Base-by-base conservation (phyloP, 768 basidiomycete species). In the Pleurotus ostreatus region DNA sequence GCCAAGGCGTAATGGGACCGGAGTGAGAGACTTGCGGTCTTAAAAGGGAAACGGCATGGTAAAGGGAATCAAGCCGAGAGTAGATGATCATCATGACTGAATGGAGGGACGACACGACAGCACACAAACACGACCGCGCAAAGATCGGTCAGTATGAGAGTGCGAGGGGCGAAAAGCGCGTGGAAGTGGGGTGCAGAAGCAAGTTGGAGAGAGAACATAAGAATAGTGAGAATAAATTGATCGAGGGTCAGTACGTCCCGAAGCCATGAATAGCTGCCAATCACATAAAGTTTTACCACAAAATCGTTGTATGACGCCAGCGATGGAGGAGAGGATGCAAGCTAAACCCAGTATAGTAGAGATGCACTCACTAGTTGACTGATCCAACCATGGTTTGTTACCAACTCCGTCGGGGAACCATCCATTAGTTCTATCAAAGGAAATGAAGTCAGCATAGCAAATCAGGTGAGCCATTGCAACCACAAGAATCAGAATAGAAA, bases 391-490 rank as follows among this genome's bases (percentile, higher is more conserved):
- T 3, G 90, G 90, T 69, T 92, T 92, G 64, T 78, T 74, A 15
- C 91, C 92, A 44, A 88, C 82, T 8, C 74, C 81, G 57, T 96
- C 93, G 0, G 89, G 88, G 81, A 94, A 95, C 90, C 90, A 94
- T 6, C 93, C 92, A 60, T 82, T 91, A 38, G 89, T 92, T 2
- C 86, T 85, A 40, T 40, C 41, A 16, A 23, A 20, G 13, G 20
- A 18, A 49, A 20, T 38, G 39, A 4, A 23, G 20, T 40, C 8
- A 41, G 39, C n/a, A 40, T 7, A 25, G 37, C 23, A 49, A 11
- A 34, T 26, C 48, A 34, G 6, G 41, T 43, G n/a, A 43, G 41
- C 41, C 41, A 43, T 7, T 20, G 41, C 18, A 6, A 43, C 15
- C 41, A 23, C 23, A 20, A 43, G 7, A 43, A 43, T 43, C 26